These are phyloP conservation scores for Garcileccinum viscosum DNA, from an alignment of 1,284 basidiomycete species.

Conservation along the genomic window DNA sequence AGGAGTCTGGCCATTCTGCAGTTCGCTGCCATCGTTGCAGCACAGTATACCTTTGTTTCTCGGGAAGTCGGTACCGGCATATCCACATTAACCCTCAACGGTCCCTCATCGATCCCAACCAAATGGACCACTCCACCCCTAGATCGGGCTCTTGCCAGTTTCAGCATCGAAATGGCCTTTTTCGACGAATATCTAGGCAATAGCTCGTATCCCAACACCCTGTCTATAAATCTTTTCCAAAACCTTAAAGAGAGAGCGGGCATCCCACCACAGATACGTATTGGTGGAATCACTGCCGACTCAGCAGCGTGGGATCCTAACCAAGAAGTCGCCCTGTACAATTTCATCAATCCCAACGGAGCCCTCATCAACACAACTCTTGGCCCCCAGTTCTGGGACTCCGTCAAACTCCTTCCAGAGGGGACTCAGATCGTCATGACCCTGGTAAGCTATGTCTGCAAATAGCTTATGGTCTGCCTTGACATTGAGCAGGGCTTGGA, in stretches of 20 bases:
- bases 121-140: constrained; percentile 48
- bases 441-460: constrained; percentile 37
- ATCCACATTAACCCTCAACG: constrained; percentile 42
- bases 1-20: constrained; percentile 1
- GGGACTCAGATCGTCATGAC: constrained; percentile 54
- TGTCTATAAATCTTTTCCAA: constrained; percentile 50
- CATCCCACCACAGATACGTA: constrained; percentile 50
- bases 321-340: constrained; percentile 46
- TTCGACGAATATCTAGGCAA: constrained; percentile 56
- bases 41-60: constrained; percentile 16
- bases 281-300: constrained; percentile 59
- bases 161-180: constrained; percentile 60
- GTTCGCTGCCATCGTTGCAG: constrained; percentile 14
- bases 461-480: neutral
- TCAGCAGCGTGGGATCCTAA: constrained; percentile 54
- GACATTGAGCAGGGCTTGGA: constrained; percentile 44
- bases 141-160: constrained; percentile 51
- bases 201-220: constrained; percentile 44
- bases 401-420: constrained; percentile 49
- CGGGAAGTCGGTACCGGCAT: constrained; percentile 4
- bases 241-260: constrained; percentile 52
- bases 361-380: constrained; percentile 55
- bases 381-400: constrained; percentile 55
- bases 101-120: constrained; percentile 47
- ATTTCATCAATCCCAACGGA: constrained; percentile 49